Evolutionary conservation across 768 basidiomycete species (phyloP), one percentile per base, ranked within the genome.

Genomic region (Naematelia aurantialba): DNA sequence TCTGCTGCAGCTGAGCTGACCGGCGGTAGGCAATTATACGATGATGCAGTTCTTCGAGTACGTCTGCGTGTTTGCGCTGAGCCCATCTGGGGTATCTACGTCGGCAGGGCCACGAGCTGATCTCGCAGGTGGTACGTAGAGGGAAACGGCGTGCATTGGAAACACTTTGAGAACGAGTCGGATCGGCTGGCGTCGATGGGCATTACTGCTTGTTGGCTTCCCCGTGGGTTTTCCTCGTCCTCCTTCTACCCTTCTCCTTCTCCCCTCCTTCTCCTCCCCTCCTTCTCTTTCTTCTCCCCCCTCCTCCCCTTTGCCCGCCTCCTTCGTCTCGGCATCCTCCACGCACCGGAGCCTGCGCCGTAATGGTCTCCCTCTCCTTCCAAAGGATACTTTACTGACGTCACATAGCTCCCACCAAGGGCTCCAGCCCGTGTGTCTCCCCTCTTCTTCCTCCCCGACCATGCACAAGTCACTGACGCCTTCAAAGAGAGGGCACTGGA

Each of bases 191-290:
- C 74, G 4, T 65, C 62, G 13, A 73, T 75, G 59, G 79, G 79
- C 39, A 78, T 80, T 56, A 79, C 79, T 10, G 78, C 77, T 8
- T 69, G 75, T 46, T 80, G 79, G 79, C 57, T 79, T 13, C 75
- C 78, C 45, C 78, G 72, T 75, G 22, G 53, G 70, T 69, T 25
- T 11, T 39, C 14, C 24, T 11, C 29, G 24, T 22, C 47, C 19
- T 11, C 22, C 14, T 30, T 11, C 29, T n/a, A 13, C 47, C 19
- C 21, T 4, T 17, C n/a, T 21, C 22, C 46, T 54, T 26, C 13
- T 44, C 52, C 13, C 31, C 8, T 25, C n/a, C n/a, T n/a, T n/a
- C n/a, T n/a, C n/a, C n/a, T n/a, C n/a, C n/a, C n/a, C n/a, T n/a
- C n/a, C n/a, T n/a, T n/a, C n/a, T n/a, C n/a, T n/a, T n/a, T n/a